Evolutionary conservation across 2,329 filamentous ascomycete genomes (phyloP).

Genomic region (Coniochaeta ligniaria): DNA sequence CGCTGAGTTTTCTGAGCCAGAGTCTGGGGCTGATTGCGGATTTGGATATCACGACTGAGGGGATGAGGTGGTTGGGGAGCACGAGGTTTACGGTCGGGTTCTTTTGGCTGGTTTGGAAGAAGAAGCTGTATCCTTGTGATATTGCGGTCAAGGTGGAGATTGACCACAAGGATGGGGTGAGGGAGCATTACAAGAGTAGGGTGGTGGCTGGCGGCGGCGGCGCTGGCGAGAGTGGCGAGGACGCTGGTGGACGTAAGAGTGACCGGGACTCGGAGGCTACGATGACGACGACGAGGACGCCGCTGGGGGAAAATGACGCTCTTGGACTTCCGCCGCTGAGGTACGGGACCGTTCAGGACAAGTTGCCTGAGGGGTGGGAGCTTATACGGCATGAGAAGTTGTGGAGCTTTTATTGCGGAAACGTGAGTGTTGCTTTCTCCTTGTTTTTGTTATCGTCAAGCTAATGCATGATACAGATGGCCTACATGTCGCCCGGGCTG

Average conservation of each 20-base stretch:
- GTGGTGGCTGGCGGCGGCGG: neutral
- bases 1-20: conserved; percentile 85
- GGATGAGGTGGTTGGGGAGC: conserved; percentile 83
- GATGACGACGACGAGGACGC: conserved; percentile 5
- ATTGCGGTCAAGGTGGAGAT: conserved; percentile 79
- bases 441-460: neutral
- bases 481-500: conserved; percentile 78
- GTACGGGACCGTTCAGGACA: conserved; percentile 74
- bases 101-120: conserved; percentile 65
- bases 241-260: neutral
- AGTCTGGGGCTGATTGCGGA: conserved; percentile 86
- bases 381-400: conserved; percentile 67
- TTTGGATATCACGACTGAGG: conserved; percentile 80
- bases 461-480: conserved; percentile 50
- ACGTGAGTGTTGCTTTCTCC: conserved; percentile 42
- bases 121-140: conserved; percentile 82
- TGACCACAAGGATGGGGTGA: conserved; percentile 66
- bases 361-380: conserved; percentile 72
- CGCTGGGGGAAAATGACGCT: conserved; percentile 20
- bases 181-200: conserved; percentile 53
- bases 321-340: conserved; percentile 62
- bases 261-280: conserved; percentile 3
- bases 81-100: conserved; percentile 82
- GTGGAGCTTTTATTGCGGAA: conserved; percentile 90
- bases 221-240: neutral